phyloP scores from a whole-genome alignment of 495 filamentous ascomycete species.

The Penicillium manginii region DNA sequence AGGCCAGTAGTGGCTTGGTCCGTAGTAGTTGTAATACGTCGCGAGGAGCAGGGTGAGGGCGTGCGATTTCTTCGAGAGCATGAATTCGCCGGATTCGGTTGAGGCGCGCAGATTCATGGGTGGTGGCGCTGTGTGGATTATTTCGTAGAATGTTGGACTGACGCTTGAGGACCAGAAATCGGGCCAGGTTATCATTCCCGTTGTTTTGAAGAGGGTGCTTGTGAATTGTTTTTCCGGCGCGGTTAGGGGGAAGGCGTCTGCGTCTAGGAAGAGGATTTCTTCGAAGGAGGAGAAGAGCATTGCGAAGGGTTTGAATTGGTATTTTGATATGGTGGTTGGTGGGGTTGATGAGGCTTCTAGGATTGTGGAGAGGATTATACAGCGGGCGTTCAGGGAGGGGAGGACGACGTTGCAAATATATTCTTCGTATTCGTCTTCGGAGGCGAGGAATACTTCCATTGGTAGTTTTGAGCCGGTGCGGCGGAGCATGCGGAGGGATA shows the following conservation, averaged over 20 bases:
- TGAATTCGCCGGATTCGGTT: slow-evolving; percentile 54
- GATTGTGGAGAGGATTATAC: slow-evolving; percentile 42
- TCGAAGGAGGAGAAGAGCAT: slow-evolving; percentile 56
- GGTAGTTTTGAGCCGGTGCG: slow-evolving; percentile 53
- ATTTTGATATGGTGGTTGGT: slow-evolving; percentile 34
- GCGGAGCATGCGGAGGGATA: slow-evolving; percentile 55
- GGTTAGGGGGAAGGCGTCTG: slow-evolving; percentile 47
- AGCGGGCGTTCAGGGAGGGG: slow-evolving; percentile 47
- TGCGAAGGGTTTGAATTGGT: slow-evolving; percentile 54
- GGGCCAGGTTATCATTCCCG: slow-evolving; percentile 57
- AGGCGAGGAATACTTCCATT: slow-evolving; percentile 55
- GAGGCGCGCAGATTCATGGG: slow-evolving; percentile 29
- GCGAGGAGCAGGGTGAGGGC: slow-evolving; percentile 47
- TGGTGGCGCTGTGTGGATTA: slow-evolving; percentile 37
- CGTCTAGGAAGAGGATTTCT: slow-evolving; percentile 56
- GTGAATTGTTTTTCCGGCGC: slow-evolving; percentile 45
- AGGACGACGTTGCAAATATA: slow-evolving; percentile 52
- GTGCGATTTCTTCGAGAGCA: slow-evolving; percentile 50
- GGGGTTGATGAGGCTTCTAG: slow-evolving; percentile 15
- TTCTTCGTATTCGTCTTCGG: slow-evolving; percentile 44
- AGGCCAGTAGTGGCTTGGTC: slow-evolving; percentile 51
- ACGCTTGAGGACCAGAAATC: slow-evolving; percentile 57
- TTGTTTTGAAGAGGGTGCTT: slow-evolving; percentile 41
- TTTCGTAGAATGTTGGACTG: slow-evolving; percentile 52
- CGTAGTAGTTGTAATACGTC: slow-evolving; percentile 61